Evolutionary conservation across 2,329 filamentous ascomycete species (phyloP), one percentile per base, ranked within the genome.

Genomic region (Apiospora phragmitis): DNA sequence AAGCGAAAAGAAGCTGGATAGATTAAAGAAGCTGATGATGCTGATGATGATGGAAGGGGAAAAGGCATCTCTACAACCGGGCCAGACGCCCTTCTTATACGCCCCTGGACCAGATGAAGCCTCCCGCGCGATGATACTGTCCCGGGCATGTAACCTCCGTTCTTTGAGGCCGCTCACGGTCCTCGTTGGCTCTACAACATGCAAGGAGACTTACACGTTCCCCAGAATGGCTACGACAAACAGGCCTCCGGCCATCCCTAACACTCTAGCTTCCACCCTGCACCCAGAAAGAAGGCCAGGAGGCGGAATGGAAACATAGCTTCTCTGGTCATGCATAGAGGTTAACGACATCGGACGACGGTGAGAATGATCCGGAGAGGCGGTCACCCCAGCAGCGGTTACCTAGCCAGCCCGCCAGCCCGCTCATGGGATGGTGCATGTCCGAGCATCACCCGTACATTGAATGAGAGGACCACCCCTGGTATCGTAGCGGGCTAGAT

Each of bases 81-180:
- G 24, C 65, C 65, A 69, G 26, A 67, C 21, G 29, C 9, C 24
- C 49, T 71, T 75, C 71, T 76, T 76, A 76, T 76, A 76, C 68
- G 75, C 24, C 68, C 70, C 69, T 68, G 43, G 14, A n/a, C 45
- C 21, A 35, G 14, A 68, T 69, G 73, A 75, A 43, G 68, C 9
- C 47, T 68, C 62, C 47, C 65, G 69, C 65, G 69, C 12, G 32
- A 18, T 62, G 55, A 62, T 24, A 38, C 18, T 11, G 3, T 21
- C 18, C 55, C 68, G n/a, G 70, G 67, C 70, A 69, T 55, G 65
- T 41, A 69, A 38, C 29, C 26, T 45, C 43, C 65, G 41, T 18
- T 4, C 16, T 21, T 26, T 26, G 8, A 38, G 9, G 32, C 55
- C 55, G 69, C 70, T 70, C 38, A 68, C 41, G 45, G 66, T 43